Evolutionary conservation across 441 rosid genomes (phyloP).

Genomic region (Syzygium malaccense): DNA sequence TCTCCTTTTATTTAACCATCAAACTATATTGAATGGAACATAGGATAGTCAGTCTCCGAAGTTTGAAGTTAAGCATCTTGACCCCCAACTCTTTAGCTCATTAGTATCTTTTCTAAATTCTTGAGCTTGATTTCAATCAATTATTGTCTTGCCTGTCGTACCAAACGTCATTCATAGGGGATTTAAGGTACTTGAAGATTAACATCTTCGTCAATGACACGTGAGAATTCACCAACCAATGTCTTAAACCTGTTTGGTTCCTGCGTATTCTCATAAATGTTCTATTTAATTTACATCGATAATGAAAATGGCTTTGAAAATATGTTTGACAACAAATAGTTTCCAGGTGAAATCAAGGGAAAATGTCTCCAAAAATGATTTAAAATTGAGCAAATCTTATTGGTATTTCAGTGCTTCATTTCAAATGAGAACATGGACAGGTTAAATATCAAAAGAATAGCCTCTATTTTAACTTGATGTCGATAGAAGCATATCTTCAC

Average conservation of each 20-base stretch:
- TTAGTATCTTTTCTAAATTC: not conserved
- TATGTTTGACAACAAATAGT: not conserved
- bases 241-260: not conserved
- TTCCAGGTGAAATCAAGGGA: not conserved
- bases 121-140: not conserved
- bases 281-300: not conserved
- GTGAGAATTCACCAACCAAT: not conserved
- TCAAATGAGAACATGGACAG: not conserved
- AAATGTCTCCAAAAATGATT: not conserved
- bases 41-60: not conserved
- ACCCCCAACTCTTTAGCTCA: not conserved
- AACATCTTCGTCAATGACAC: not conserved
- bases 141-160: not conserved
- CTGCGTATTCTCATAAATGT: not conserved
- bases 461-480: not conserved
- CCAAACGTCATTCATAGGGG: not conserved
- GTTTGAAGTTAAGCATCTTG: not conserved
- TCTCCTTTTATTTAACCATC: not conserved
- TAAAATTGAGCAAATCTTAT: not conserved
- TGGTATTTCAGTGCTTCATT: not conserved
- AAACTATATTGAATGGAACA: not conserved
- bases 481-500: not conserved
- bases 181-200: not conserved
- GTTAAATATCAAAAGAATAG: not conserved
- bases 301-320: not conserved